Evolutionary conservation across 2,329 filamentous ascomycete genomes (phyloP).

Genomic region (Teratosphaeria nubilosa): DNA sequence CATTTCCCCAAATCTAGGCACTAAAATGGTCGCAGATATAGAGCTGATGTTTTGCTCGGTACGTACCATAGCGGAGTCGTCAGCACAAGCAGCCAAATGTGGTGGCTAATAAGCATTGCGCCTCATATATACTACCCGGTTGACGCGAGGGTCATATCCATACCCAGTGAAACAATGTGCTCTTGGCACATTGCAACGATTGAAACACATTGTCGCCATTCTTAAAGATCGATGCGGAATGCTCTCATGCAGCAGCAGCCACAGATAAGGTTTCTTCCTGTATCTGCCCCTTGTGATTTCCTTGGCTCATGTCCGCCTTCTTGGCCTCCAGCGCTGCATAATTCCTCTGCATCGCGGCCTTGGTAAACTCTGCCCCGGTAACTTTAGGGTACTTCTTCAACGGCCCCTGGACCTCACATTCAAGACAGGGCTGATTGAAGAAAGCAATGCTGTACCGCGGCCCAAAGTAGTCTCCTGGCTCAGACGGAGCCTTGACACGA

Average conservation of each 20-base stretch:
- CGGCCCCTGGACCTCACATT: conserved; percentile 50
- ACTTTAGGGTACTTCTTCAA: conserved; percentile 51
- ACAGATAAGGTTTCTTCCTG: neutral
- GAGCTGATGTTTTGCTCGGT: too few relatives aligned
- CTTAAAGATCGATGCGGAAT: neutral
- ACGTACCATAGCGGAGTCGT: too few relatives aligned
- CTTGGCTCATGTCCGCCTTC: conserved; percentile 21
- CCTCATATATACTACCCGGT: too few relatives aligned
- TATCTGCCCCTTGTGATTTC: neutral
- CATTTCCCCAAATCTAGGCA: neutral
- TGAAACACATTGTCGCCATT: too few relatives aligned
- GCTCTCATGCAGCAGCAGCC: neutral
- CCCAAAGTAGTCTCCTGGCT: conserved; percentile 45
- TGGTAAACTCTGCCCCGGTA: conserved; percentile 51
- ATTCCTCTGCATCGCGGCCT: conserved; percentile 47
- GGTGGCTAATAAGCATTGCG: too few relatives aligned
- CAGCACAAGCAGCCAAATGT: too few relatives aligned
- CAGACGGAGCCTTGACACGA: conserved; percentile 47
- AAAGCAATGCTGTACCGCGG: conserved; percentile 56
- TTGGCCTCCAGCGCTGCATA: conserved; percentile 44
- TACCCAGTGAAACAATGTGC: too few relatives aligned
- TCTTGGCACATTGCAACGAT: too few relatives aligned
- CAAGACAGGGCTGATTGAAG: conserved; percentile 54
- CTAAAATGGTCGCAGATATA: neutral
- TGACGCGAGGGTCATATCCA: too few relatives aligned